These are phyloP conservation scores for Litchi chinensis DNA, from an alignment of 345 rosid genomes.

Conservation along the genomic window DNA sequence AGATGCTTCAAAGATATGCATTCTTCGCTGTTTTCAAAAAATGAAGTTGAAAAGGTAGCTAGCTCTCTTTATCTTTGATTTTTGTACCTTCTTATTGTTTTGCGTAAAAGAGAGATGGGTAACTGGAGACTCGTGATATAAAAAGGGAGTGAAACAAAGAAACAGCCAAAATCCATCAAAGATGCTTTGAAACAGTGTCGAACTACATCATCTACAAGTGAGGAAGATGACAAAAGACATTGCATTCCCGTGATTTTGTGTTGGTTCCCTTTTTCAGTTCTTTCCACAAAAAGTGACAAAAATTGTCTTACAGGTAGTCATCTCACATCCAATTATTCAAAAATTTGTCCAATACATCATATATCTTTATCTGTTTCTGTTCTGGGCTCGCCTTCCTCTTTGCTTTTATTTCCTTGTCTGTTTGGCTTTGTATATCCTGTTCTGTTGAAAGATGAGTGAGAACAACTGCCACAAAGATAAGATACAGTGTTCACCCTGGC, in stretches of 20 bases:
- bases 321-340: neutral
- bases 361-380: neutral
- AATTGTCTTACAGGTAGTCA: neutral
- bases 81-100: neutral
- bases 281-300: neutral
- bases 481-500: neutral
- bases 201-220: neutral
- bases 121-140: constrained; percentile 20
- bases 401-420: neutral
- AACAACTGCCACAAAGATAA: neutral
- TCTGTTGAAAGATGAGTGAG: neutral
- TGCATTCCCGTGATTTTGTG: constrained; percentile 53
- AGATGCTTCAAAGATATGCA: constrained; percentile 30
- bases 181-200: constrained; percentile 14
- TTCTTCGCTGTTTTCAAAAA: constrained; percentile 14
- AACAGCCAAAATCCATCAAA: constrained; percentile 20
- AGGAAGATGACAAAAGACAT: constrained; percentile 38
- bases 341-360: neutral
- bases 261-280: constrained; percentile 12
- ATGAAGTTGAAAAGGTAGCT: neutral
- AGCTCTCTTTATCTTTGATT: neutral
- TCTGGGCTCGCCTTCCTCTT: neutral
- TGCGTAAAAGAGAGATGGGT: neutral
- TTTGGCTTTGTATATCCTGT: neutral
- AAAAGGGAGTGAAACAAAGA: neutral